Conservation (phyloP, 2,329 filamentous ascomycete species). For the Fusarium pseudograminearum region DNA sequence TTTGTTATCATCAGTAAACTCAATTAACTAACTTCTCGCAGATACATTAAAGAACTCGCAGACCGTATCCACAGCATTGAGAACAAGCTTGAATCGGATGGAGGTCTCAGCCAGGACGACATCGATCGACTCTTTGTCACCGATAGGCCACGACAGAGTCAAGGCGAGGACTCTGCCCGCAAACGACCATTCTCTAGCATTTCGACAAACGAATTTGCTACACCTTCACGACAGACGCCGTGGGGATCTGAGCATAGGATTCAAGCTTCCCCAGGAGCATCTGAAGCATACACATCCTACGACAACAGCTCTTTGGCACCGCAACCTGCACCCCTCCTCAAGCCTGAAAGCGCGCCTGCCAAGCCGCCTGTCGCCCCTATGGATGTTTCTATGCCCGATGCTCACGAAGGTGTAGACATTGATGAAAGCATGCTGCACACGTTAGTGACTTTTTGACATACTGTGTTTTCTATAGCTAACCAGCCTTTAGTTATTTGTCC, state of each 20-base stretch:
- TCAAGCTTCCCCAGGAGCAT: slow-evolving; percentile 55
- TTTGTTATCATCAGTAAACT: neutral
- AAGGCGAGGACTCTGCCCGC: slow-evolving; percentile 50
- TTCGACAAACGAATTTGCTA: slow-evolving; percentile 56
- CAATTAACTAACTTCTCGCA: slow-evolving; percentile 50
- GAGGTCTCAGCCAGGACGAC: slow-evolving; percentile 58
- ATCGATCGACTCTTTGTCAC: slow-evolving; percentile 58
- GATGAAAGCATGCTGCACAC: slow-evolving; percentile 61
- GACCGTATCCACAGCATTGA: slow-evolving; percentile 87
- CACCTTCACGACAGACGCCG: slow-evolving; percentile 57
- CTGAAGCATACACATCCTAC: slow-evolving; percentile 52
- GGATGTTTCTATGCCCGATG: slow-evolving; percentile 53
- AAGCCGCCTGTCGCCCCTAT: slow-evolving; percentile 52
- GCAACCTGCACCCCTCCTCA: slow-evolving; percentile 57
- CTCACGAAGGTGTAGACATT: slow-evolving; percentile 52
- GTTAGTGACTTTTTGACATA: slow-evolving; percentile 50
- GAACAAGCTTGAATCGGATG: slow-evolving; percentile 74
- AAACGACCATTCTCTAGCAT: slow-evolving; percentile 65
- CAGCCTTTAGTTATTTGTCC: slow-evolving; percentile 66
- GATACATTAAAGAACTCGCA: slow-evolving; percentile 91
- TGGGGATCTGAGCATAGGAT: slow-evolving; percentile 64
- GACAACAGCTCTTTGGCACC: slow-evolving; percentile 60
- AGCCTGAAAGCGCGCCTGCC: slow-evolving; percentile 53
- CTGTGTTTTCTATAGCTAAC: slow-evolving; percentile 20
- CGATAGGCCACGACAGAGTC: slow-evolving; percentile 51